Base-by-base conservation (phyloP, 768 basidiomycete genomes). In the Tephrocybe sp. region DNA sequence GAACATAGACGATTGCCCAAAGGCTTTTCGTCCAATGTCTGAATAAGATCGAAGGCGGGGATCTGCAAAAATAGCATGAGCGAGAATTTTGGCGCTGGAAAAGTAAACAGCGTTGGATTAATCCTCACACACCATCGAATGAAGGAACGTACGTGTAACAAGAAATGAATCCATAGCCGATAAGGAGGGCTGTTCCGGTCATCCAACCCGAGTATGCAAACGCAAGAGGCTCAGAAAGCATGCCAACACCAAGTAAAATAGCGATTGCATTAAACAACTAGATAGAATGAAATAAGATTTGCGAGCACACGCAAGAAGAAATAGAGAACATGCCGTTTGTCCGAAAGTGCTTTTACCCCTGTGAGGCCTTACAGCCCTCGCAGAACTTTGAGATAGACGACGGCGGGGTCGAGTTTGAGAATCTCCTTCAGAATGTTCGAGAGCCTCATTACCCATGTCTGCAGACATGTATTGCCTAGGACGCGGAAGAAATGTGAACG, bases 131-230 rank as follows among this genome's bases (percentile, higher is more conserved):
- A n/a, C n/a, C n/a, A 12, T 48, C 2, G 14, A 38, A 53, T 19
- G 22, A 34, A 39, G 42, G 23, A 7, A 78, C 88, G 50, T 61
- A 94, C 92, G 92, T 94, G 66, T 97, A 91, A 63, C 92, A 96
- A 7, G 92, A 87, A 14, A 95, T 67, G 52, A 78, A 76, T 0
- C 87, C 92, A 60, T 92, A 94, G 46, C 80, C 79, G 10, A 90
- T 62, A 51, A 96, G 81, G 13, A 98, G 72, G 20, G 78, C 6
- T 0, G 84, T 85, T 0, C 96, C 95, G 33, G 77, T 72, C 14
- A 86, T 69, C 95, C 95, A 98, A 3, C 95, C 96, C 2, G 92
- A 82, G 60, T 91, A 92, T 1, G 93, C 83, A 60, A 97, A 96
- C 0, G 95, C 95, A 20, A 97, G 74, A 0, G 93, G 92, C 63